Percentiles rank a stretch among this genome's conserved stretches.
Conservation (phyloP, 2,329 filamentous ascomycete genomes). For the Aspergillus sojae region DNA sequence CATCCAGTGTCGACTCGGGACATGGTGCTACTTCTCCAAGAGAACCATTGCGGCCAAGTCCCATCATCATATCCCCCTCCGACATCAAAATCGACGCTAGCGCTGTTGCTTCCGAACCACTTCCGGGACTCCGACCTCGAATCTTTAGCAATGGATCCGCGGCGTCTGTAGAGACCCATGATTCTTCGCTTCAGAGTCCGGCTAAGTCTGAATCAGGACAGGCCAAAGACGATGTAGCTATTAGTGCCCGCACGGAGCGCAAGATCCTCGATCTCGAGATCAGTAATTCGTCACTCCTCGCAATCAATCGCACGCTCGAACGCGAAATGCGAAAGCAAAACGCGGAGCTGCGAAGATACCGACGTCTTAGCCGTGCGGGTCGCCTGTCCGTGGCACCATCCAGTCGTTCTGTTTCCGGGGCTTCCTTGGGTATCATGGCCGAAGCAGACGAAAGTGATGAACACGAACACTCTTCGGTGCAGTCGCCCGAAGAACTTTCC, state of each 20-base stretch:
- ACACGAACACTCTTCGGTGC: conserved; percentile 31
- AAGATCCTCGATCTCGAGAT: conserved; percentile 97
- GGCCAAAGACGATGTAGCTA: conserved; percentile 73
- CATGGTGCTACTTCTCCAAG: conserved; percentile 18
- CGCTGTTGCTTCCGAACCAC: conserved; percentile 27
- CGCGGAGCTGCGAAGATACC: conserved; percentile 80
- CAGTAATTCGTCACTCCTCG: conserved; percentile 89
- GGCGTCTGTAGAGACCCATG: conserved; percentile 41
- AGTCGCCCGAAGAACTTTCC: conserved; percentile 39
- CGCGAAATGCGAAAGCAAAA: conserved; percentile 89
- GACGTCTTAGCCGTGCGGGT: conserved; percentile 81
- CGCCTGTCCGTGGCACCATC: conserved; percentile 64
- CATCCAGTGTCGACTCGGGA: conserved; percentile 37
- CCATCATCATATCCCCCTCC: conserved; percentile 32
- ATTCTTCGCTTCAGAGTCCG: conserved; percentile 58
- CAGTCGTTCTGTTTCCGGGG: conserved; percentile 49
- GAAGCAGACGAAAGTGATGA: conserved; percentile 44
- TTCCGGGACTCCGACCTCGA: conserved; percentile 30
- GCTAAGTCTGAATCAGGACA: conserved; percentile 50
- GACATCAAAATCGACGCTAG: conserved; percentile 23
- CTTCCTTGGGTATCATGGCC: conserved; percentile 50
- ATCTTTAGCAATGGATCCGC: conserved; percentile 39
- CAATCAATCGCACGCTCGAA: conserved; percentile 92
- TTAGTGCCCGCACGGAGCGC: conserved; percentile 86
- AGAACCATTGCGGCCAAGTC: conserved; percentile 34